Base-by-base conservation (phyloP, 2,329 filamentous ascomycete genomes). In the Hypomyces rosellus region DNA sequence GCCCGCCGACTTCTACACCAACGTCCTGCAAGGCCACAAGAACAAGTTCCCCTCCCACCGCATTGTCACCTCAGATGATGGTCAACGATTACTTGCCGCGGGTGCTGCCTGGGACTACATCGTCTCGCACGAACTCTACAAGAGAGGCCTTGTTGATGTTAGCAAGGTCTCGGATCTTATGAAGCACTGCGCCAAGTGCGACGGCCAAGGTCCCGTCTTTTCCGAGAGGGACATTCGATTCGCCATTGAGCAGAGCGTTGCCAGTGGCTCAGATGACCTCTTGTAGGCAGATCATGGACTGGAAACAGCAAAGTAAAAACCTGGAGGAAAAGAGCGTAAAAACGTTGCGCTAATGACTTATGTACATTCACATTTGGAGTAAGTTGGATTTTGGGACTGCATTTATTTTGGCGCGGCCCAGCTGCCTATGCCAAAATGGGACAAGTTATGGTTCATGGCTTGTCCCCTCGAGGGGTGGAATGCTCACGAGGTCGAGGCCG, bases 61-160 rank as follows among this genome's bases (percentile, higher is more conserved):
- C n/a, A 78, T 90, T 55, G 78, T 81, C 30, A 78, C 80, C 22
- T 81, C 80, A 37, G 75, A 81, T n/a, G 71, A 74, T 1, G 87
- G 87, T 4, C 82, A 89, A 64, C 77, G 77, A 30, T 70, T 95
- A 13, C 74, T 93, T 6, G 86, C 85, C 36, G 85, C 86, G 0
- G 84, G 84, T 15, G 88, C 89, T 2, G 86, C 90, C 0, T 97
- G 92, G 92, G 91, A 96, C 61, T 74, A 90, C 48, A 93, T 97
- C 53, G 87, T 95, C 62, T 76, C 74, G 48, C 89, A 96, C 66
- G 82, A 88, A 6, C 70, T 90, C 8, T 95, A 87, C 65, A 81
- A 84, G 65, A 78, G 80, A 43, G 89, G 90, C 0, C 73, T 88
- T 16, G 84, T 96, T 22, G 88, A 97, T 65, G 82, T 96, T 12